Base-by-base conservation (phyloP, 192 early-diverging fungal species). In the Coemansia sp. region DNA sequence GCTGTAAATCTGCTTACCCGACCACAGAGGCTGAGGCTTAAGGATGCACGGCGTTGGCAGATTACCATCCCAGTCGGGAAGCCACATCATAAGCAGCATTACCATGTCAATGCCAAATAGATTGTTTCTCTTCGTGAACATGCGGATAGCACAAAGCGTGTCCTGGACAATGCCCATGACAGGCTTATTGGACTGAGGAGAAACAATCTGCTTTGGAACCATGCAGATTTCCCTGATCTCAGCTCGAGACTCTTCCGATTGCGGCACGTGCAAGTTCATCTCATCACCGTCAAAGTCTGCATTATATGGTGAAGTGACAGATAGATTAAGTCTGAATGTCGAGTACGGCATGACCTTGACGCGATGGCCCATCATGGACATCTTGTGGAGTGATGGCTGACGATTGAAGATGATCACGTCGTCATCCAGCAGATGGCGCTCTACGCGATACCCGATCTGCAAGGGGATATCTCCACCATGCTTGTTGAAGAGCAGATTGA, bases 131-230 rank as follows among this genome's bases (percentile, higher is more conserved):
- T 89, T 88, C 13, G 96, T 98, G 65, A 99, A 97, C 84, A 93
- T 96, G 71, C 94, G 88, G 68, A 97, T 89, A 48, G 93, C 98
- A 77, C 93, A 96, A 42, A 99, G 88, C 8, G 95, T 97, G 73
- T 99, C 98, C 83, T 99, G 98, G 40, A 99, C 98, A 81, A 99
- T 99, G 72, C 98, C 98, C 98, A 99, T 99, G 70, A 96, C 93
- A 4, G 98, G 98, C 62, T 93, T 93, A 84, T 98, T 97, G 43
- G 93, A 93, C 82, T 99, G 95, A 4, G 98, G 96, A 37, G 95
- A 94, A 5, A 99, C 89, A 74, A 99, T 95, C 83, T 98, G 95
- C 71, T 90, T 91, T 6, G 97, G 96, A 8, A 99, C 97, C 94
- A 97, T 96, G 83, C 96, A 98, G 61, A 99, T 89, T 84, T 98